Evolutionary conservation across 805 yeast species (phyloP), one percentile per base, ranked within the genome.

Genomic region (Zygotorulaspora florentina): DNA sequence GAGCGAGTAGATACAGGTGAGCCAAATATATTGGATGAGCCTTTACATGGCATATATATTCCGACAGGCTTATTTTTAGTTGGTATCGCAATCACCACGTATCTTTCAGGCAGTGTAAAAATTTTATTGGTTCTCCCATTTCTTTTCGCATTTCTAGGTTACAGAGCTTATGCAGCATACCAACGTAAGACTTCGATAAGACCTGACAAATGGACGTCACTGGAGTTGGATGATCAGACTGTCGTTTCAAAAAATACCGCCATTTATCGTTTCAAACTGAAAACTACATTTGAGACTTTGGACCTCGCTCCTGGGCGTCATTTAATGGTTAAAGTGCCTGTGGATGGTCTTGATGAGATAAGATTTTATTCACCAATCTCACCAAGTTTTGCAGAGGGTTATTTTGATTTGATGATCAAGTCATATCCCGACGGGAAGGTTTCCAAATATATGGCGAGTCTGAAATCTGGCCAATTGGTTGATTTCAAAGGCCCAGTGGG

Each of bases 401-500:
- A 81, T 58, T 83, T 86, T 56, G 95, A 86, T 60, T 73, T 86
- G 40, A 68, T 86, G 61, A 85, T 86, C 33, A 86, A 86, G 66
- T 83, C 89, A 2, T 85, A 86, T 62, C 72, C 78, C 31, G 77
- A 80, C 31, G 95, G 95, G 30, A 73, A 65, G 45, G 87, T 86
- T 7, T 83, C 90, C 5, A 80, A 72, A 56, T 68, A 74, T 51
- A 78, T 86, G 65, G 91, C 91, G 3, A 59, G 72, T 50, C 71
- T 86, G 56, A 70, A 67, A 42, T 79, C 79, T 37, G 91, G 89
- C 29, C 80, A 80, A 62, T 72, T 75, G 16, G 85, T 85, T 15
- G 76, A 77, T 50, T 85, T 86, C 58, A 78, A 80, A 63, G 95
- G 95, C 1, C 89, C 93, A 13, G 85, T 85, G 40, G 93, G 95